Evolutionary conservation across 2,329 filamentous ascomycete species (phyloP).

Genomic region (Shiraia bambusicola): DNA sequence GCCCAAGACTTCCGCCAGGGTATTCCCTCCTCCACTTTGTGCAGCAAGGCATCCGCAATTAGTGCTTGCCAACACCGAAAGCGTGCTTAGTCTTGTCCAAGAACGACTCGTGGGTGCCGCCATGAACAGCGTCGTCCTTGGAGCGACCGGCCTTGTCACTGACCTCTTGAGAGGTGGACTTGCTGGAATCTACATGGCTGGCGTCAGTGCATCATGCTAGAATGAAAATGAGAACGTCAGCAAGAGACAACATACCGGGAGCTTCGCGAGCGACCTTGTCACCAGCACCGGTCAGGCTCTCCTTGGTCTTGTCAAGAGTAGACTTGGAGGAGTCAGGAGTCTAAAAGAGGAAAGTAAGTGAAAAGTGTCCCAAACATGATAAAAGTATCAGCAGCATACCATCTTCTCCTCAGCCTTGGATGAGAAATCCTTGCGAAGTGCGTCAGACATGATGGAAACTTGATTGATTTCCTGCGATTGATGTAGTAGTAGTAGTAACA

Average conservation of each 20-base stretch:
- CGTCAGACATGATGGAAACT: slow-evolving; percentile 61
- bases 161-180: slow-evolving; percentile 56
- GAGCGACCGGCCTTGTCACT: slow-evolving; percentile 44
- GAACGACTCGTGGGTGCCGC: slow-evolving; percentile 42
- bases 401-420: slow-evolving; percentile 57
- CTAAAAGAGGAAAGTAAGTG: slow-evolving; percentile 25
- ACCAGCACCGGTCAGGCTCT: slow-evolving; percentile 56
- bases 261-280: slow-evolving; percentile 54
- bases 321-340: slow-evolving; percentile 64
- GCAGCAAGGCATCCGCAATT: slow-evolving; percentile 12
- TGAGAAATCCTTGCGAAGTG: slow-evolving; percentile 62
- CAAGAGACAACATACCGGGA: slow-evolving; percentile 24
- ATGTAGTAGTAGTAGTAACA: slow-evolving; percentile 20
- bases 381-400: slow-evolving; percentile 4
- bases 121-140: slow-evolving; percentile 43
- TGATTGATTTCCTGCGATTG: slow-evolving; percentile 27
- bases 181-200: slow-evolving; percentile 54
- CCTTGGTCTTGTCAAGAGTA: slow-evolving; percentile 60
- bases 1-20: background rate
- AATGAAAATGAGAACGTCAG: slow-evolving; percentile 1
- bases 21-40: background rate
- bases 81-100: slow-evolving; percentile 53
- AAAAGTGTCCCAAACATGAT: background rate
- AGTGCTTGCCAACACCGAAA: slow-evolving; percentile 49
- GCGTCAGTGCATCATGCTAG: slow-evolving; percentile 43